Percentiles rank a stretch among this genome's conserved stretches.
Evolutionary conservation across 352 stramenopile genomes (phyloP).

Genomic region (Globisporangium nunn): DNA sequence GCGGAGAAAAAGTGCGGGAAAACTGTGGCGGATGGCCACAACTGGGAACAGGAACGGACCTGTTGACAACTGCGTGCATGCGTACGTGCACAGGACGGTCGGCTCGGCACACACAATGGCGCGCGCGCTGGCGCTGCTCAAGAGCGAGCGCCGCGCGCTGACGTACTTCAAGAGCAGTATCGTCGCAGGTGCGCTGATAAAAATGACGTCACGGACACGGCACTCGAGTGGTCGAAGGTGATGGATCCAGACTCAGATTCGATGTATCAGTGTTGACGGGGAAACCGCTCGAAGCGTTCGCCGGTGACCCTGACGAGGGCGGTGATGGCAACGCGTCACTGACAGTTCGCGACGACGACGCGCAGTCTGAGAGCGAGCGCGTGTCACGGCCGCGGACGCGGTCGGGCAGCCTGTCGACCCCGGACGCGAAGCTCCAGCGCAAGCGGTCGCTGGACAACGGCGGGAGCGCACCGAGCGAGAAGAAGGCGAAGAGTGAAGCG

Average conservation of each 20-base stretch:
- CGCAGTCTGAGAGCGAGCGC: neutral
- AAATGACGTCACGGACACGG: neutral
- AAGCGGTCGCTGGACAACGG: conserved; percentile 30
- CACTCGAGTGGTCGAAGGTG: neutral
- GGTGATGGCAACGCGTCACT: neutral
- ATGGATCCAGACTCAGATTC: neutral
- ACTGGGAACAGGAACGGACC: neutral
- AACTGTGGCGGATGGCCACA: neutral
- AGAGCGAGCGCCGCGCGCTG: conserved; percentile 30
- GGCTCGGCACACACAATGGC: conserved; percentile 35
- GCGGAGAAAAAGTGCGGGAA: conserved; percentile 40
- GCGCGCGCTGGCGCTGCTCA: conserved; percentile 36
- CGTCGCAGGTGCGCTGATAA: conserved; percentile 26
- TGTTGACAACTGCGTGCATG: neutral
- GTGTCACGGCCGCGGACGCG: neutral
- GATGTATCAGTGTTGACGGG: conserved; percentile 8
- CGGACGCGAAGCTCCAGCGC: conserved; percentile 22
- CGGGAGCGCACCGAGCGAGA: conserved; percentile 1
- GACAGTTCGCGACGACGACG: neutral
- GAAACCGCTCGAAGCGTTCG: conserved; percentile 2
- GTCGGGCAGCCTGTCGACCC: conserved; percentile 21
- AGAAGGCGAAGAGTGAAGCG: conserved; percentile 10
- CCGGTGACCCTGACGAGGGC: neutral
- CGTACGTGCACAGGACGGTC: conserved; percentile 23
- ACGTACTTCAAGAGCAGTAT: conserved; percentile 64